phyloP scores from a whole-genome alignment of 345 rosid genomes.

The Barbarea vulgaris region DNA sequence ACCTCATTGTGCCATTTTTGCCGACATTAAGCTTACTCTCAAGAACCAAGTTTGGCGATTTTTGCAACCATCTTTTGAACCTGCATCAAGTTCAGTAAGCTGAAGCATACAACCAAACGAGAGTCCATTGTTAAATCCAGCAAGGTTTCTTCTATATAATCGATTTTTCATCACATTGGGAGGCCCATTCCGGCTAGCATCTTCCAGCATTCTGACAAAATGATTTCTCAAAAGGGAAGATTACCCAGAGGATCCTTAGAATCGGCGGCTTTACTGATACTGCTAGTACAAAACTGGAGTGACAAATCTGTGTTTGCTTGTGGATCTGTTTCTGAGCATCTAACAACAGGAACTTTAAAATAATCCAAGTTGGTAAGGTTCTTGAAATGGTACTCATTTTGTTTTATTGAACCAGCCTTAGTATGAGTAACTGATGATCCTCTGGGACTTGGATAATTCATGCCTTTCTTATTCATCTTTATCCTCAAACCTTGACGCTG shows the following conservation, averaged over 20 bases:
- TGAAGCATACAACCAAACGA: conserved; percentile 43
- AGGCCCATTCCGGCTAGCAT: conserved; percentile 35
- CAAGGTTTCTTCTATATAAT: conserved; percentile 34
- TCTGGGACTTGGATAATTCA: conserved; percentile 33
- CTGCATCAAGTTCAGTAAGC: conserved; percentile 56
- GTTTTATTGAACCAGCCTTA: conserved; percentile 40
- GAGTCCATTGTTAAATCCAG: conserved; percentile 46
- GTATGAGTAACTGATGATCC: conserved; percentile 42
- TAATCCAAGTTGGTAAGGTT: conserved; percentile 43
- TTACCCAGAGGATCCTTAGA: too few species aligned
- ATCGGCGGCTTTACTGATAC: too few species aligned
- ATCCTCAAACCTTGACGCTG: conserved; percentile 39
- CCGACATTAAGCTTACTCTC: conserved; percentile 42
- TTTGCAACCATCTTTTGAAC: conserved; percentile 69
- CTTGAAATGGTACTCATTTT: conserved; percentile 41
- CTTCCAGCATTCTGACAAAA: conserved; percentile 36
- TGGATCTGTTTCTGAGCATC: too few species aligned
- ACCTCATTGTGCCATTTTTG: conserved; percentile 41
- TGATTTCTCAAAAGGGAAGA: too few species aligned
- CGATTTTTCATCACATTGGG: too few species aligned
- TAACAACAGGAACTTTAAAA: conserved; percentile 43
- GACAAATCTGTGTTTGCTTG: conserved; percentile 44
- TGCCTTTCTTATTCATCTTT: too few species aligned
- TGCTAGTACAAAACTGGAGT: conserved; percentile 47
- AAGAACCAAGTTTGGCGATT: conserved; percentile 54